Percentiles rank a stretch among this genome's conserved stretches.
phyloP scores from a whole-genome alignment of 2,329 filamentous ascomycete species.

The Aureobasidium sp. region DNA sequence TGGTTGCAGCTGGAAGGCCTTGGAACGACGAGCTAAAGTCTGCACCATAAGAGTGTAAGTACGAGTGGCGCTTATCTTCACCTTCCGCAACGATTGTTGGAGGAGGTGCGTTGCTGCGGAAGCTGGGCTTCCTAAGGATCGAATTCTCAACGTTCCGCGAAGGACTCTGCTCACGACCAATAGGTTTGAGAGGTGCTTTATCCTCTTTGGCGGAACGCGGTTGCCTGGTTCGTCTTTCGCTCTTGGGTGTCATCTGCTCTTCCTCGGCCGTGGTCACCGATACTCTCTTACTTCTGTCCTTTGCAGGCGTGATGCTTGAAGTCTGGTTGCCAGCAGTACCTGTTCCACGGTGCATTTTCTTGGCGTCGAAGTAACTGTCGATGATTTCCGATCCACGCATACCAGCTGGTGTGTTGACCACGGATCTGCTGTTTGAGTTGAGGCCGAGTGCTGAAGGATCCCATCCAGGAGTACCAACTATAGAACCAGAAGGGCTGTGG shows the following conservation, averaged over 20 bases:
- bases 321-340: conserved; percentile 7
- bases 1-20: conserved; percentile 48
- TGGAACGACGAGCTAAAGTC: conserved; percentile 75
- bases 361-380: conserved; percentile 53
- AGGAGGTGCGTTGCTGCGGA: conserved; percentile 18
- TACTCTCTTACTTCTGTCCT: conserved; percentile 13
- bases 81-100: conserved; percentile 14
- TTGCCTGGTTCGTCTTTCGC: background rate
- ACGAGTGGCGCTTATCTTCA: conserved; percentile 49
- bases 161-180: conserved; percentile 13
- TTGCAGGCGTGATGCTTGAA: conserved; percentile 17
- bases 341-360: conserved; percentile 24
- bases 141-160: background rate
- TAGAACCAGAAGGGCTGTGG: conserved; percentile 61
- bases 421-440: conserved; percentile 32
- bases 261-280: background rate
- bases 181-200: conserved; percentile 14
- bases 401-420: conserved; percentile 34
- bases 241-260: conserved; percentile 2
- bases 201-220: conserved; percentile 9
- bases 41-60: conserved; percentile 74
- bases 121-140: conserved; percentile 10
- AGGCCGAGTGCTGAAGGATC: conserved; percentile 35
- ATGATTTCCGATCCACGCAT: conserved; percentile 36
- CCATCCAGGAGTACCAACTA: conserved; percentile 65